These are phyloP conservation scores for Penicillium ochrochloron DNA, from an alignment of 495 filamentous ascomycete genomes.

Conservation along the genomic window DNA sequence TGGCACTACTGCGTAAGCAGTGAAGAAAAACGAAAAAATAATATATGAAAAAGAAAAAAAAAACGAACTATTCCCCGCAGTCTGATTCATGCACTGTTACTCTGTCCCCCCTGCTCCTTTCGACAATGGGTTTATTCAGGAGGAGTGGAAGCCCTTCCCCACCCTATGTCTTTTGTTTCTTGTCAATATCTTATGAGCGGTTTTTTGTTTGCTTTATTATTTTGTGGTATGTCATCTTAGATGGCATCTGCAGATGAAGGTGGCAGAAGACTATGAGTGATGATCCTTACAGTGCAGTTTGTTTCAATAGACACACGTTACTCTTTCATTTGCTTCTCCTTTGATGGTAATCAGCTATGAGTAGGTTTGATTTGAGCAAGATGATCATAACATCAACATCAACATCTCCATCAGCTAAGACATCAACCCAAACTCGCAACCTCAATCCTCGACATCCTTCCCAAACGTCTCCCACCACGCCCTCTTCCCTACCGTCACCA, in stretches of 20 bases:
- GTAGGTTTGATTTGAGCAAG: neutral
- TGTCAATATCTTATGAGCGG: conserved; percentile 21
- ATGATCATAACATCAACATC: too few species aligned
- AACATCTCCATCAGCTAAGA: too few species aligned
- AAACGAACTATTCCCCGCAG: conserved; percentile 1
- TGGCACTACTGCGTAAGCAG: conserved; percentile 35
- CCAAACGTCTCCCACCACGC: too few species aligned
- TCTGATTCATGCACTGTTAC: conserved; percentile 15
- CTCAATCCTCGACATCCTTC: too few species aligned
- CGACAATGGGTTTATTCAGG: neutral
- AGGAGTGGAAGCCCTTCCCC: neutral
- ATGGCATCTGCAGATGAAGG: conserved; percentile 14
- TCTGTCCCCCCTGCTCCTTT: conserved; percentile 17
- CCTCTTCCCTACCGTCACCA: too few species aligned
- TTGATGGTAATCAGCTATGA: neutral
- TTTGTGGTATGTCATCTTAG: neutral
- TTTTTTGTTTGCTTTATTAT: conserved; percentile 12
- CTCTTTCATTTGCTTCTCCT: neutral
- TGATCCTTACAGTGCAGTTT: conserved; percentile 16
- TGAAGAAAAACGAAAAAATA: conserved; percentile 20
- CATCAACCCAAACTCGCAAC: too few species aligned
- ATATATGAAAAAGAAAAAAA: conserved; percentile 11
- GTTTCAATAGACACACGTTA: conserved; percentile 18
- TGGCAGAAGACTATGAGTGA: conserved; percentile 22
- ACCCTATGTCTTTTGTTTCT: conserved; percentile 13